Conservation (phyloP, 164 flowering plant species). For the Berberis thunbergii region DNA sequence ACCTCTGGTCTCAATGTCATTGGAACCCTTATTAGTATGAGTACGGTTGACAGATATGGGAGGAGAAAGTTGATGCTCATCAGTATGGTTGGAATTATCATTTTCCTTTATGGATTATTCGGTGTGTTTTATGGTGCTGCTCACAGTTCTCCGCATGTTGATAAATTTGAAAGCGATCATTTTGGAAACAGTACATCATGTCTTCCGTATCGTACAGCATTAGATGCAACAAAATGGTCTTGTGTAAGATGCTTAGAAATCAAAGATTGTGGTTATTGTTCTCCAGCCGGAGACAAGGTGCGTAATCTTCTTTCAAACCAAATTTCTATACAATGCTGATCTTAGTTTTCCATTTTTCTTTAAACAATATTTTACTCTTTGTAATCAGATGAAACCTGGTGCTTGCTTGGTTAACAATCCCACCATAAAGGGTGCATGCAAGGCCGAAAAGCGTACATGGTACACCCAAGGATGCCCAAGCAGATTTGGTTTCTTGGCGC, state of each 20-base stretch:
- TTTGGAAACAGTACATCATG: constrained; percentile 58
- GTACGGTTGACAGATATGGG: constrained; percentile 58
- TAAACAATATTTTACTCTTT: no score
- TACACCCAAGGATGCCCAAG: no score
- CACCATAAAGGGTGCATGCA: no score
- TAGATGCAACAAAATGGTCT: constrained; percentile 42
- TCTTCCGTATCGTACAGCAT: constrained; percentile 21
- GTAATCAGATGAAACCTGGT: no score
- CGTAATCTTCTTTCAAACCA: not conserved
- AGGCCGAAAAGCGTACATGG: not conserved
- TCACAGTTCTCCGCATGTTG: constrained; percentile 36
- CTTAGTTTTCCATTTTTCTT: no score
- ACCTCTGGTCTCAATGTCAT: constrained; percentile 75
- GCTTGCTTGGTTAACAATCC: no score
- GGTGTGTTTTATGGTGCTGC: constrained; percentile 40
- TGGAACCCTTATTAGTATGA: constrained; percentile 65
- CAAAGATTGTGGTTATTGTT: constrained; percentile 56
- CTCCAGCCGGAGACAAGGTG: constrained; percentile 31
- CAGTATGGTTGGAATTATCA: constrained; percentile 60
- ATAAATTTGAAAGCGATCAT: constrained; percentile 28
- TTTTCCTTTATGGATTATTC: constrained; percentile 29
- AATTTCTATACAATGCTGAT: no score
- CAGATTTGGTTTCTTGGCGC: no score
- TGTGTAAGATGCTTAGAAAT: constrained; percentile 62
- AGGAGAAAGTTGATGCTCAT: constrained; percentile 55